phyloP scores from a whole-genome alignment of 2,329 filamentous ascomycete species.

The Sporothrix humicola region DNA sequence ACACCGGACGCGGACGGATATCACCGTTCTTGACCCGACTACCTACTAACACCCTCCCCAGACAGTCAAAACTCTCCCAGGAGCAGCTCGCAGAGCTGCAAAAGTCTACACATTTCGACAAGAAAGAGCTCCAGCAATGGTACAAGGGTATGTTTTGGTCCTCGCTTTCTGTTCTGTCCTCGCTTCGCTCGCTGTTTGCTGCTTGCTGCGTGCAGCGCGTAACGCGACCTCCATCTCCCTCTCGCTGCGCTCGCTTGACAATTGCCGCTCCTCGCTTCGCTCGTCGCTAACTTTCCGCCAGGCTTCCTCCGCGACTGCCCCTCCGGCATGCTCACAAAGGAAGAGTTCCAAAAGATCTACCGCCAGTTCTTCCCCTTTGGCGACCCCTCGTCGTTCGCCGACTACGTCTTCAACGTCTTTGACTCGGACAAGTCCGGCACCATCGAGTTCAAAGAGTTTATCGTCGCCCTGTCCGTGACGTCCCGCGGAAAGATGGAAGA shows the following conservation, averaged over 20 bases:
- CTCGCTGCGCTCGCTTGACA: background rate
- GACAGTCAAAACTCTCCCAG: constrained; percentile 97
- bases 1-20: background rate
- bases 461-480: constrained; percentile 95
- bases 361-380: constrained; percentile 99
- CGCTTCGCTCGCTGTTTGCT: background rate
- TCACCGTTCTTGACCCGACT: background rate
- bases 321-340: constrained; percentile 93
- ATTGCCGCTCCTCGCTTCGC: background rate
- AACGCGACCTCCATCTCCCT: too few relatives aligned
- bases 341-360: constrained; percentile 99
- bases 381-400: constrained; percentile 94
- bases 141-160: constrained; percentile 79
- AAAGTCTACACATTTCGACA: constrained; percentile 97
- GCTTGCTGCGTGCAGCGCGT: too few relatives aligned
- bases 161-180: constrained; percentile 5
- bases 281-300: constrained; percentile 47
- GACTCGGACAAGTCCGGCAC: constrained; percentile 96
- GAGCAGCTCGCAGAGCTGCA: constrained; percentile 95
- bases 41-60: constrained; percentile 48
- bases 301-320: constrained; percentile 99
- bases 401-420: constrained; percentile 99
- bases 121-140: constrained; percentile 99
- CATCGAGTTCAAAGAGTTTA: constrained; percentile 99
- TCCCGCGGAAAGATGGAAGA: constrained; percentile 99